phyloP scores from a whole-genome alignment of 2,329 filamentous ascomycete genomes.

The Botrytis hyacinthi region DNA sequence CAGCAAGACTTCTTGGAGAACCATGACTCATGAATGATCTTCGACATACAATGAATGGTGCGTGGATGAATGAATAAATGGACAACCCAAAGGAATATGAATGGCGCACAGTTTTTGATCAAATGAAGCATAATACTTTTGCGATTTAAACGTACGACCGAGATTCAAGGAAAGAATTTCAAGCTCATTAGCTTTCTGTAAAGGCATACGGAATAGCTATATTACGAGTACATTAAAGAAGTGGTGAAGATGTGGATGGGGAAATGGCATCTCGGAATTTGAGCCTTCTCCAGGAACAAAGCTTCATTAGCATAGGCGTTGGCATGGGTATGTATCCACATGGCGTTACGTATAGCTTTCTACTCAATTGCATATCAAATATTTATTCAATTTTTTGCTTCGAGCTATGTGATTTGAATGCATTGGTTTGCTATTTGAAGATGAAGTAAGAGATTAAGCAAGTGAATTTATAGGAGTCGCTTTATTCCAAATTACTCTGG shows the following conservation, averaged over 20 bases:
- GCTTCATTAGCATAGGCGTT: constrained; percentile 15
- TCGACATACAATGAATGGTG: constrained; percentile 11
- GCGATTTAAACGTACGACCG: background rate
- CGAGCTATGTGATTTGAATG: background rate
- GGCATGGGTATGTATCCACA: background rate
- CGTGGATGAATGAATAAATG: background rate
- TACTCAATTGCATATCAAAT: background rate
- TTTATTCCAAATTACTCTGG: background rate
- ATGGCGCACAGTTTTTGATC: background rate
- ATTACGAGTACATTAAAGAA: background rate
- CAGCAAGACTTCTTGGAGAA: constrained; percentile 79
- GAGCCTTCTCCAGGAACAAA: background rate
- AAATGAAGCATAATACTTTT: background rate
- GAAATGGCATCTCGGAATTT: background rate
- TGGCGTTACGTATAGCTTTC: constrained; percentile 8
- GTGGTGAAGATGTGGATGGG: background rate
- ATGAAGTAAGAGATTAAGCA: background rate
- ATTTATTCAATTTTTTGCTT: background rate
- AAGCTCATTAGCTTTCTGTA: background rate
- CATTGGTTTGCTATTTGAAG: background rate
- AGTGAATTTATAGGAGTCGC: rapidly evolving
- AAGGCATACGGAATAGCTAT: background rate
- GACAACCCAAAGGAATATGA: background rate
- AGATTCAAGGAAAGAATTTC: background rate
- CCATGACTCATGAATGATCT: constrained; percentile 39